A percentile compares a stretch with the other conserved stretches of the same genome.
phyloP scores from a whole-genome alignment of 208 protist genomes.

The Trypanosoma rangeli region DNA sequence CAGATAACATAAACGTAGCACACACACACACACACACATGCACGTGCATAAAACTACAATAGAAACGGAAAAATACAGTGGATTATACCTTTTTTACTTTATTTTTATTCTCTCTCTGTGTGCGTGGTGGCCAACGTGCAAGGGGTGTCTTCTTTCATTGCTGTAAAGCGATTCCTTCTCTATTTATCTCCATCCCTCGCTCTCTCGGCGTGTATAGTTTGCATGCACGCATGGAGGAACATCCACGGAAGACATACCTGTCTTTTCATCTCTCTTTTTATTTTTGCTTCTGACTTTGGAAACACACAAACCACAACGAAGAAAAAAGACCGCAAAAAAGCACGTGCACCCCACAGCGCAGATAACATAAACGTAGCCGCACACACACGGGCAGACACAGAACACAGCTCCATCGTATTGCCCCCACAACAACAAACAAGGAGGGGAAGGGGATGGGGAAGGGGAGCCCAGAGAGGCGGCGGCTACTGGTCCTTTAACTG shows the following conservation, averaged over 20 bases:
- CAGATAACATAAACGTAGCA: constrained; percentile 17
- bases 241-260: background rate
- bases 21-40: constrained; percentile 9
- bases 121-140: background rate
- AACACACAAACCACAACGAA: constrained; percentile 3
- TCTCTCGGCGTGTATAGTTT: background rate
- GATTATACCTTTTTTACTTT: too few species aligned
- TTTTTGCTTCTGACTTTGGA: background rate
- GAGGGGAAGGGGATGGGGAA: too few species aligned
- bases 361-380: too few species aligned
- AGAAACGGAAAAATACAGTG: background rate
- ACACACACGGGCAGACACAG: too few species aligned
- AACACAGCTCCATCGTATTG: too few species aligned
- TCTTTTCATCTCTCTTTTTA: background rate
- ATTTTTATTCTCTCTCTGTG: background rate
- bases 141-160: background rate
- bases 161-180: background rate
- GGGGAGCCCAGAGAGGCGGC: background rate
- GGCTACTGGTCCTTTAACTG: background rate
- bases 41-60: background rate
- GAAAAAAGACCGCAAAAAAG: background rate
- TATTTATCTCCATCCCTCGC: background rate
- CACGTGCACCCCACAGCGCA: background rate
- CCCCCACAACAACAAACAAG: background rate
- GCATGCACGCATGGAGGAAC: background rate